Conservation (phyloP, 805 yeast genomes). For the Candida peoriensis region DNA sequence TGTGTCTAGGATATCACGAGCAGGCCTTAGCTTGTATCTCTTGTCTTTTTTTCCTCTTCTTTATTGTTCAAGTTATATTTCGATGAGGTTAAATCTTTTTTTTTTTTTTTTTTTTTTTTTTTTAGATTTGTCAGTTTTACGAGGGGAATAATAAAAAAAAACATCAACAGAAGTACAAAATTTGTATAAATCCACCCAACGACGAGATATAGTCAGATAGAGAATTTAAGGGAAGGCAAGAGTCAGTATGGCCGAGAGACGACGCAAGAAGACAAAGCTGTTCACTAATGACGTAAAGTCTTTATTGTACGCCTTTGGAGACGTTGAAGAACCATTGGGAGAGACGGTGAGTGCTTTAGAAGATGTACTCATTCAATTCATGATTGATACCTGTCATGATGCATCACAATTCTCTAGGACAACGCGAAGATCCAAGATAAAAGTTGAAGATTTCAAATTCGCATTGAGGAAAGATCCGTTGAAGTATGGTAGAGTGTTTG, state of each 20-base stretch:
- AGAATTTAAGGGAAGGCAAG: no score
- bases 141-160: no score
- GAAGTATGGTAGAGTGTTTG: slow-evolving; percentile 66
- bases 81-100: no score
- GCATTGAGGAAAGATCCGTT: slow-evolving; percentile 61
- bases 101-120: no score
- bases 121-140: no score
- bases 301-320: slow-evolving; percentile 68
- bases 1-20: no score
- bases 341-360: slow-evolving; percentile 65
- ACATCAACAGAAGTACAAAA: background rate
- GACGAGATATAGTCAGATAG: no score
- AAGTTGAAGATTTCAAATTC: slow-evolving; percentile 69
- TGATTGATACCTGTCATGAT: slow-evolving; percentile 55
- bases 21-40: no score
- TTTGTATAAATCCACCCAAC: background rate
- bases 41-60: no score
- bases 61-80: no score
- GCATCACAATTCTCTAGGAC: slow-evolving; percentile 46
- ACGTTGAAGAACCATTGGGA: slow-evolving; percentile 58
- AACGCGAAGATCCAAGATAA: slow-evolving; percentile 54
- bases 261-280: slow-evolving; percentile 36
- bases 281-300: slow-evolving; percentile 51
- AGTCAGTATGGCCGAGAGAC: slow-evolving; percentile 13
- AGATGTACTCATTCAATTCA: slow-evolving; percentile 59